phyloP scores from a whole-genome alignment of 2,329 filamentous ascomycete species.

The Colletotrichum navitas region DNA sequence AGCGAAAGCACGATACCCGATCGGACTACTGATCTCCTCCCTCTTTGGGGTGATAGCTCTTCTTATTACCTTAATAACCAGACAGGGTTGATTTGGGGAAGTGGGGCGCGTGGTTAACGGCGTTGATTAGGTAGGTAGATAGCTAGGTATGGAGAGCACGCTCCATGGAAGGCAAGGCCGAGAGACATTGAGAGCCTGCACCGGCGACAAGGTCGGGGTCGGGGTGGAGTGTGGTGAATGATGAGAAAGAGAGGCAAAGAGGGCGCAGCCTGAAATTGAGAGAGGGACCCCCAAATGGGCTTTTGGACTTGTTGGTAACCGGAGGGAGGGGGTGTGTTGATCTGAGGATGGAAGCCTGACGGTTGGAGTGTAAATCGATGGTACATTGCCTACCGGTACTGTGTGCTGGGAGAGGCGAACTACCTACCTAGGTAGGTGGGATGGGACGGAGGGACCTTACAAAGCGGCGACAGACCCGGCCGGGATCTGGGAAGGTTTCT shows the following conservation, averaged over 20 bases:
- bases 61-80: constrained; percentile 39
- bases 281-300: constrained; percentile 19
- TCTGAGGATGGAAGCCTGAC: constrained; percentile 6
- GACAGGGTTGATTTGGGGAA: constrained; percentile 43
- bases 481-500: constrained; percentile 27
- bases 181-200: constrained; percentile 7
- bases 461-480: constrained; percentile 38
- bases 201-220: background rate
- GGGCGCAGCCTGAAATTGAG: constrained; percentile 12
- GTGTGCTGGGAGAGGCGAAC: background rate
- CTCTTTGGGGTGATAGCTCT: constrained; percentile 40
- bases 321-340: background rate
- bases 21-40: constrained; percentile 29
- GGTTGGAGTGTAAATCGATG: constrained; percentile 5
- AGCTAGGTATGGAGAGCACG: constrained; percentile 12
- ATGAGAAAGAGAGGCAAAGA: constrained; percentile 20
- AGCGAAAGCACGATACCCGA: constrained; percentile 31
- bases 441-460: background rate
- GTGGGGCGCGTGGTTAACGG: constrained; percentile 37
- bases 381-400: background rate
- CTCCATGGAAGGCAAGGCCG: constrained; percentile 7
- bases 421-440: background rate
- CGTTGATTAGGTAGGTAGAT: constrained; percentile 7
- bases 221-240: constrained; percentile 1
- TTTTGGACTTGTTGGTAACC: constrained; percentile 2